A percentile compares a stretch with the other conserved stretches of the same genome.
Conservation (phyloP, 2,329 filamentous ascomycete species). For the Colletotrichum sp. region DNA sequence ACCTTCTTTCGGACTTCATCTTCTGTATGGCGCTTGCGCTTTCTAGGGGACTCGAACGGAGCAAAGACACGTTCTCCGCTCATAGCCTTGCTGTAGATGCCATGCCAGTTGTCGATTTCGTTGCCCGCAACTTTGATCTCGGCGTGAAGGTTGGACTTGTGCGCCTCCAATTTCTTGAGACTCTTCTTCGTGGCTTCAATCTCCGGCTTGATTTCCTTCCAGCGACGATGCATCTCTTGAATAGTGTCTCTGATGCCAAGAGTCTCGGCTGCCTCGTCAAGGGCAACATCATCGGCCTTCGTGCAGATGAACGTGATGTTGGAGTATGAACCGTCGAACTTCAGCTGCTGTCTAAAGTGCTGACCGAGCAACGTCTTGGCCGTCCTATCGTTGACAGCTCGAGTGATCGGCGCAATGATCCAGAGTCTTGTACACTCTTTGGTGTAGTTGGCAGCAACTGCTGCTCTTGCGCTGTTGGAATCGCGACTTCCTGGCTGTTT, state of each 20-base stretch:
- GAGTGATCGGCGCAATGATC: constrained; percentile 67
- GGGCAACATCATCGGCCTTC: constrained; percentile 64
- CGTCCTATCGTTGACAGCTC: constrained; percentile 65
- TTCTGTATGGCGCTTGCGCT: background rate
- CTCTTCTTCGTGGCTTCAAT: background rate
- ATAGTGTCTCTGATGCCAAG: constrained; percentile 28
- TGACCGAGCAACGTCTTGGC: constrained; percentile 61
- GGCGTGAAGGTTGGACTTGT: background rate
- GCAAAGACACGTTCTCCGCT: background rate
- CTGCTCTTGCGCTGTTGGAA: constrained; percentile 62
- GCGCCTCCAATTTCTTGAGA: background rate
- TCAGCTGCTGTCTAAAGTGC: constrained; percentile 62
- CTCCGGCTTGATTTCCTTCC: background rate
- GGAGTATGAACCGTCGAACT: constrained; percentile 60
- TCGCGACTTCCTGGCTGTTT: constrained; percentile 60
- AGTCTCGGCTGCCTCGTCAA: constrained; percentile 37
- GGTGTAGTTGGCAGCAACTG: constrained; percentile 64
- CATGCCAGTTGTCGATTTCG: background rate
- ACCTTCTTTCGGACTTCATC: background rate
- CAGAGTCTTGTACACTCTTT: constrained; percentile 65
- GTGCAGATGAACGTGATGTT: constrained; percentile 66
- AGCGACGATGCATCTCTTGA: background rate
- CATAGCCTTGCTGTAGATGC: background rate
- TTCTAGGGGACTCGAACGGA: background rate
- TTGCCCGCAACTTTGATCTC: background rate